Conservation (phyloP, 2,329 filamentous ascomycete genomes). For the Colletotrichum lindemuthianum region DNA sequence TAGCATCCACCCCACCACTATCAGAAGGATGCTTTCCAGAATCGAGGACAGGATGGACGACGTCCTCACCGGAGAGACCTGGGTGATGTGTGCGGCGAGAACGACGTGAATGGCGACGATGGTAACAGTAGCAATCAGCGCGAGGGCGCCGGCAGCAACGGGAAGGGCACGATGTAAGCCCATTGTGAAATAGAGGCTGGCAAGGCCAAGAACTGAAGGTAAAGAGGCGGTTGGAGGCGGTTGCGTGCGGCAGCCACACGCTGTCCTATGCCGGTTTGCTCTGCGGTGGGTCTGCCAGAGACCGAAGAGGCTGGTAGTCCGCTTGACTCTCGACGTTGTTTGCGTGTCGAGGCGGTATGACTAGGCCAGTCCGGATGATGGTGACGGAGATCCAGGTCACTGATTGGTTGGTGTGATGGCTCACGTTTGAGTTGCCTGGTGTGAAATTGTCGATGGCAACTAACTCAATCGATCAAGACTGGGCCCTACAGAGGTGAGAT, state of each 20-base stretch:
- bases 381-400: constrained; percentile 5
- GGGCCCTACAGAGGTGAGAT: constrained; percentile 15
- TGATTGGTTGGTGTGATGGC: constrained; percentile 6
- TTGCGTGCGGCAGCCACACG: constrained; percentile 4
- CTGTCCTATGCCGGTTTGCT: not conserved
- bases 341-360: not conserved
- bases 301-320: constrained; percentile 17
- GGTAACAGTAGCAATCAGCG: constrained; percentile 51
- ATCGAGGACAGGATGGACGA: constrained; percentile 51
- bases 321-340: constrained; percentile 21
- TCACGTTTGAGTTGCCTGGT: not conserved
- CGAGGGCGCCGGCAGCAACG: constrained; percentile 48
- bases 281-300: constrained; percentile 31
- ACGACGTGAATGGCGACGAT: constrained; percentile 52
- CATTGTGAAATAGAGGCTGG: constrained; percentile 43
- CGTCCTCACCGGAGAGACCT: constrained; percentile 45
- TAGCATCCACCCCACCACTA: constrained; percentile 47
- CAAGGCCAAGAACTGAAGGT: constrained; percentile 22
- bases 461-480: constrained; percentile 20
- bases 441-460: not conserved
- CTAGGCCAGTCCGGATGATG: not conserved
- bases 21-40: constrained; percentile 50
- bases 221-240: not conserved
- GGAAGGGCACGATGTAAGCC: constrained; percentile 46
- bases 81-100: constrained; percentile 46